These are phyloP conservation scores for Panicum virgatum DNA, from an alignment of 202 grass and related monocot species.

Conservation along the genomic window DNA sequence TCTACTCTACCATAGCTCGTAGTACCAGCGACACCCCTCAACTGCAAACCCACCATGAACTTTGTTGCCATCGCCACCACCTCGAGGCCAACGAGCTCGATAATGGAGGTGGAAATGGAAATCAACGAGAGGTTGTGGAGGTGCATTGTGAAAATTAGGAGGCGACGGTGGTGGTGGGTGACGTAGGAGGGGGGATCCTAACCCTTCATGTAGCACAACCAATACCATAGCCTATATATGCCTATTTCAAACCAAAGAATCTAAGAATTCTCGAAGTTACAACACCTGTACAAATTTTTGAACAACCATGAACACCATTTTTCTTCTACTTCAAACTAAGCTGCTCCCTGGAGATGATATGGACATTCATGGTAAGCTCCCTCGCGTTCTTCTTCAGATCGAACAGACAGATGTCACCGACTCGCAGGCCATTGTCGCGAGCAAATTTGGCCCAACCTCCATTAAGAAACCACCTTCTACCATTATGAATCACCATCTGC, in stretches of 20 bases:
- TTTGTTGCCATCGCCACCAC: no score
- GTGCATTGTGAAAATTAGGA: no score
- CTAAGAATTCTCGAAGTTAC: background rate
- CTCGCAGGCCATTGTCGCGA: slow-evolving; percentile 45
- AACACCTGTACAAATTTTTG: background rate
- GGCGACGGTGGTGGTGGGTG: no score
- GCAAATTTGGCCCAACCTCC: slow-evolving; percentile 45
- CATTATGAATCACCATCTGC: background rate
- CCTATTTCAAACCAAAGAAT: background rate
- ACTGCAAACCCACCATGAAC: no score
- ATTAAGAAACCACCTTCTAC: background rate
- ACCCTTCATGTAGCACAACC: no score
- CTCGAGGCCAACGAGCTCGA: no score
- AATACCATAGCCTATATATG: no score
- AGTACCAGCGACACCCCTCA: no score
- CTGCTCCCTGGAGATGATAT: slow-evolving; percentile 33
- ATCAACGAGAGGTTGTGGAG: no score
- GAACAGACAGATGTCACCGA: slow-evolving; percentile 57
- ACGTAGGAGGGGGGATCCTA: no score
- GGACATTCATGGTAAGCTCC: slow-evolving; percentile 40
- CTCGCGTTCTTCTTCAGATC: slow-evolving; percentile 44
- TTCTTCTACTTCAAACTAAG: background rate
- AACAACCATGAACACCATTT: background rate
- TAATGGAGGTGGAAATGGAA: no score
- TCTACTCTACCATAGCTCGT: no score